Percentiles rank a stretch among this genome's conserved stretches.
These are phyloP conservation scores for Tricholoma sp. DNA, from an alignment of 768 basidiomycete species.

Conservation along the genomic window DNA sequence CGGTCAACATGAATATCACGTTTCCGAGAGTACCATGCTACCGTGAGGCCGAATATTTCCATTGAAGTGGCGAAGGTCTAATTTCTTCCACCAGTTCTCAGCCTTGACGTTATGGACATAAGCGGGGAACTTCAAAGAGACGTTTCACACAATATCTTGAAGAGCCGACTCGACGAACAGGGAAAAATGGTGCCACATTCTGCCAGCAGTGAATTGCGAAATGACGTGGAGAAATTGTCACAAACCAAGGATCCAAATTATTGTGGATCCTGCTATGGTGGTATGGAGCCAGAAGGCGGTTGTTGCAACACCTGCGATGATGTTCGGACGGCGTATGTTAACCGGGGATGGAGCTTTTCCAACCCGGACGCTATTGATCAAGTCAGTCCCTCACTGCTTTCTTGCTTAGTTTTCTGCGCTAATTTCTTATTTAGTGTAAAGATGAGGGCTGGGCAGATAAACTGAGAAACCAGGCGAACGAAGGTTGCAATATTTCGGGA, in stretches of 20 bases:
- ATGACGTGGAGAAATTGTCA: slow-evolving; percentile 81
- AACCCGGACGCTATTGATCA: slow-evolving; percentile 92
- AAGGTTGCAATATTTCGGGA: slow-evolving; percentile 93
- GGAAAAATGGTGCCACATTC: slow-evolving; percentile 58
- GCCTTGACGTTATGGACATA: slow-evolving; percentile 97
- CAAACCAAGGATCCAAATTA: slow-evolving; percentile 56
- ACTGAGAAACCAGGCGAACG: slow-evolving; percentile 84
- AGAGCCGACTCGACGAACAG: slow-evolving; percentile 63
- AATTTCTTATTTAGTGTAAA: slow-evolving; percentile 58
- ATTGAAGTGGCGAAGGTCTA: not conserved
- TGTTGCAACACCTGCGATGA: slow-evolving; percentile 98
- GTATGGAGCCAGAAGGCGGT: slow-evolving; percentile 62
- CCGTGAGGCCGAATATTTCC: slow-evolving; percentile 49
- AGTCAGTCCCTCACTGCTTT: slow-evolving; percentile 41
- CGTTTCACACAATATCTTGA: slow-evolving; percentile 82
- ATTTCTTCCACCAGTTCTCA: slow-evolving; percentile 61
- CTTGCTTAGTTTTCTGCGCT: not conserved
- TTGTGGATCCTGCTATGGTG: slow-evolving; percentile 97
- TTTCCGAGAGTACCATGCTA: slow-evolving; percentile 98
- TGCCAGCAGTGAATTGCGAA: slow-evolving; percentile 61
- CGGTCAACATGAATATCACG: slow-evolving; percentile 85
- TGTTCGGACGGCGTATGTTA: slow-evolving; percentile 83
- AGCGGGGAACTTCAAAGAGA: slow-evolving; percentile 93
- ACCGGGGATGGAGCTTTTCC: slow-evolving; percentile 92
- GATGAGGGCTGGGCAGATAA: slow-evolving; percentile 94